A percentile compares a stretch with the other conserved stretches of the same genome.
phyloP scores from a whole-genome alignment of 257 asterid species.

The Nicotiana benthamiana region DNA sequence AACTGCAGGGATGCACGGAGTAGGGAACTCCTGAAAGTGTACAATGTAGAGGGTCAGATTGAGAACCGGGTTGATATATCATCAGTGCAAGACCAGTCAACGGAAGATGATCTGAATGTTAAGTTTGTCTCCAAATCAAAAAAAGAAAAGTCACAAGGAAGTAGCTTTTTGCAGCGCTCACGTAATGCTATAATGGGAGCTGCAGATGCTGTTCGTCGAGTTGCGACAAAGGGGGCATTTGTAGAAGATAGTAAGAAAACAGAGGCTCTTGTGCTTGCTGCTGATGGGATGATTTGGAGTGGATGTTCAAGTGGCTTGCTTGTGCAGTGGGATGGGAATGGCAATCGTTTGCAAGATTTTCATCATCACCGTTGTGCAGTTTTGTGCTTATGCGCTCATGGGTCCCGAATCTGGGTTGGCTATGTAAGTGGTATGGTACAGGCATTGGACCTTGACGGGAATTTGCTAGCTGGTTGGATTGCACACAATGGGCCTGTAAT shows the following conservation, averaged over 20 bases:
- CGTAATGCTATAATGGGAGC: slow-evolving; percentile 97
- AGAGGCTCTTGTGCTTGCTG: slow-evolving; percentile 61
- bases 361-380: slow-evolving; percentile 74
- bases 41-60: slow-evolving; percentile 69
- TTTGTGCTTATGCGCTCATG: slow-evolving; percentile 62
- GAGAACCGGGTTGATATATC: slow-evolving; percentile 71
- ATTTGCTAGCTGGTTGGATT: slow-evolving; percentile 61
- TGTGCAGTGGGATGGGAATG: slow-evolving; percentile 95
- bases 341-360: slow-evolving; percentile 68
- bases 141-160: slow-evolving; percentile 80
- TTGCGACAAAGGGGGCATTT: slow-evolving; percentile 69
- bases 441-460: slow-evolving; percentile 74
- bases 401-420: slow-evolving; percentile 81
- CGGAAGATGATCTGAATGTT: slow-evolving; percentile 70
- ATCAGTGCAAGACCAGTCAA: slow-evolving; percentile 53
- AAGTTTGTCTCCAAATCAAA: slow-evolving; percentile 66
- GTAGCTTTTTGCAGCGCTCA: slow-evolving; percentile 72
- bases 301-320: slow-evolving; percentile 79
- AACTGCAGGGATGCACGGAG: slow-evolving; percentile 85
- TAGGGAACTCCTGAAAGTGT: slow-evolving; percentile 79
- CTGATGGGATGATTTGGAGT: slow-evolving; percentile 83
- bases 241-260: slow-evolving; percentile 73
- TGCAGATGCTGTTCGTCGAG: slow-evolving; percentile 96
- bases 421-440: slow-evolving; percentile 80
- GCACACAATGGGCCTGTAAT: slow-evolving; percentile 87